Evolutionary conservation across 2,329 filamentous ascomycete genomes (phyloP).

Genomic region (Paraphoma chrysanthemicola): DNA sequence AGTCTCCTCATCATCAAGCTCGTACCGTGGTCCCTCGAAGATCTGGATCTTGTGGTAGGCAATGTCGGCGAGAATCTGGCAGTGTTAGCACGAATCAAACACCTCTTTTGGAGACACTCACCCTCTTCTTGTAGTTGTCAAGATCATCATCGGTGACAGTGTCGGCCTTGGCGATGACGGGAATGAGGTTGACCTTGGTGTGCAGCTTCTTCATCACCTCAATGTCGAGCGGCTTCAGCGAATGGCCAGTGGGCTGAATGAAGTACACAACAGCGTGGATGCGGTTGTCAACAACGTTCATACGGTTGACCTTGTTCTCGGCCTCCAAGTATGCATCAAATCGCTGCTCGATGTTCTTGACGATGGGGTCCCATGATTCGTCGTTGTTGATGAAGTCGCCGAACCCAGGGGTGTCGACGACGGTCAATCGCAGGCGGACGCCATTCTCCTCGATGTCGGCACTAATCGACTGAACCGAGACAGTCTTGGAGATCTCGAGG

Average conservation of each 20-base stretch:
- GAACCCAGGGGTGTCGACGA: conserved; percentile 97
- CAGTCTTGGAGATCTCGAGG: conserved; percentile 92
- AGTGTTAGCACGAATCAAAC: conserved; percentile 15
- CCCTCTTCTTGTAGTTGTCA: conserved; percentile 90
- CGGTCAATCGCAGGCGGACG: conserved; percentile 92
- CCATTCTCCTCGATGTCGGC: conserved; percentile 92
- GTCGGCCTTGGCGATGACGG: conserved; percentile 98
- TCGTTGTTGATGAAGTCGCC: conserved; percentile 99
- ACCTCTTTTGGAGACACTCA: conserved; percentile 60
- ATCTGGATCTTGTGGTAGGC: conserved; percentile 98
- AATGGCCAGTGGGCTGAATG: conserved; percentile 98
- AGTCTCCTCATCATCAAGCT: conserved; percentile 98
- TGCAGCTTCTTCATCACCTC: conserved; percentile 99
- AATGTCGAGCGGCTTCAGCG: conserved; percentile 96
- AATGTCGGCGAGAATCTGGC: conserved; percentile 93
- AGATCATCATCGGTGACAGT: conserved; percentile 98
- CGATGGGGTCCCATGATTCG: conserved; percentile 98
- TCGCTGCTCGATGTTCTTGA: conserved; percentile 99
- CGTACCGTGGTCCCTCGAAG: conserved; percentile 97
- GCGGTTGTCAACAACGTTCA: conserved; percentile 99
- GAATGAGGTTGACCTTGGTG: conserved; percentile 99
- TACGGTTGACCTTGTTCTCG: conserved; percentile 99
- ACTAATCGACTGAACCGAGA: conserved; percentile 62
- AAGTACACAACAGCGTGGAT: conserved; percentile 99
- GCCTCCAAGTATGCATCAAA: conserved; percentile 98